These are phyloP conservation scores for Guadua angustifolia DNA, from an alignment of 176 grass and related monocot genomes.

Conservation along the genomic window DNA sequence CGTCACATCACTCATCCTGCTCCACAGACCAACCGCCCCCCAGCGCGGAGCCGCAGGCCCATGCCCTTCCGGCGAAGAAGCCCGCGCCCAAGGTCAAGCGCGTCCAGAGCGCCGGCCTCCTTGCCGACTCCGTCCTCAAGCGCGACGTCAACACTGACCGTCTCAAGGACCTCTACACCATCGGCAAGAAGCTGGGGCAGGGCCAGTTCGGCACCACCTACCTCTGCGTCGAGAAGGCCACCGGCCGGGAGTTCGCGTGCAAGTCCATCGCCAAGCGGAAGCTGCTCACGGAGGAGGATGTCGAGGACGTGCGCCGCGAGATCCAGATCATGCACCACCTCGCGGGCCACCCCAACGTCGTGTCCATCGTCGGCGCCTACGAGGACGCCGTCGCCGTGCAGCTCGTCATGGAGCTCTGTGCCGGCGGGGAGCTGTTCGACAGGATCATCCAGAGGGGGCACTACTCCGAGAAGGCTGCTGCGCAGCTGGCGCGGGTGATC, in stretches of 20 bases:
- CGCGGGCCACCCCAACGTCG: constrained; percentile 69
- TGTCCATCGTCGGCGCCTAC: constrained; percentile 72
- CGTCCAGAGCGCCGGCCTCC: constrained; percentile 69
- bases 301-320: constrained; percentile 97
- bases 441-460: constrained; percentile 82
- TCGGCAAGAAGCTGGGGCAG: constrained; percentile 75
- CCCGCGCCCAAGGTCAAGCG: constrained; percentile 62
- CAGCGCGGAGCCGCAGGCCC: not conserved
- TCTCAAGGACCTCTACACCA: constrained; percentile 73
- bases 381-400: constrained; percentile 86
- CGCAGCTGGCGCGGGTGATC: constrained; percentile 63
- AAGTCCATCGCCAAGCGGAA: constrained; percentile 98
- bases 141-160: constrained; percentile 59
- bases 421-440: constrained; percentile 93
- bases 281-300: constrained; percentile 88
- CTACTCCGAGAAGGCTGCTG: constrained; percentile 80
- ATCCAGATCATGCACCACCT: constrained; percentile 99
- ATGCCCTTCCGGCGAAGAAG: constrained; percentile 46
- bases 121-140: constrained; percentile 66
- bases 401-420: constrained; percentile 96
- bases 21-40: constrained; percentile 19
- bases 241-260: constrained; percentile 70
- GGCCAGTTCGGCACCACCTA: constrained; percentile 85
- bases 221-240: constrained; percentile 81
- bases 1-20: constrained; percentile 32